phyloP scores from a whole-genome alignment of 805 yeast genomes.

The Brettanomyces sp. region DNA sequence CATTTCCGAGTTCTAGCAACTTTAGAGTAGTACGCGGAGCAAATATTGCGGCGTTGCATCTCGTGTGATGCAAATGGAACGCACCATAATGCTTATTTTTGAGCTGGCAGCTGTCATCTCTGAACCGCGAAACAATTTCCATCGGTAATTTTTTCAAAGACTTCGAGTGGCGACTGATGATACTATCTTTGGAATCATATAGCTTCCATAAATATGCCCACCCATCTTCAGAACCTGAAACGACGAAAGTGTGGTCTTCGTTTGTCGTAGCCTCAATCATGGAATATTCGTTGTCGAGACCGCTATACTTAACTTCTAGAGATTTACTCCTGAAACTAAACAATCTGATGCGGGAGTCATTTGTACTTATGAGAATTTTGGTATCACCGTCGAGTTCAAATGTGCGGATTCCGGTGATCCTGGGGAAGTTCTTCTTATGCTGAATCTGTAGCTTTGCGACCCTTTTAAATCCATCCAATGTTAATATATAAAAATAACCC shows the following conservation, averaged over 20 bases:
- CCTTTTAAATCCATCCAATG: conserved; percentile 46
- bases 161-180: conserved; percentile 14
- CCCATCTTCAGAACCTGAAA: conserved; percentile 83
- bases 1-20: conserved; percentile 64
- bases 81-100: conserved; percentile 57
- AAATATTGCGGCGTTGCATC: conserved; percentile 66
- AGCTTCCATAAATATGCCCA: conserved; percentile 77
- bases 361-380: conserved; percentile 55
- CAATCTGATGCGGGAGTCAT: conserved; percentile 71
- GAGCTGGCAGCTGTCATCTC: conserved; percentile 25
- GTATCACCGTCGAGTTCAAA: conserved; percentile 22
- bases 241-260: conserved; percentile 47
- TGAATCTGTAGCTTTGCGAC: conserved; percentile 36
- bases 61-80: conserved; percentile 68
- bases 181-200: conserved; percentile 5
- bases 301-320: conserved; percentile 62
- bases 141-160: conserved; percentile 2
- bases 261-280: conserved; percentile 61
- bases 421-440: conserved; percentile 37
- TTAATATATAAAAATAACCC: conserved; percentile 56
- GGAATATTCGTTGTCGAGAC: conserved; percentile 60
- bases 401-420: conserved; percentile 68
- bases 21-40: conserved; percentile 67
- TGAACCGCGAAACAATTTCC: conserved; percentile 13
- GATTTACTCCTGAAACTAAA: conserved; percentile 45